phyloP scores from a whole-genome alignment of 352 stramenopile species.

The Pythium chondricola region DNA sequence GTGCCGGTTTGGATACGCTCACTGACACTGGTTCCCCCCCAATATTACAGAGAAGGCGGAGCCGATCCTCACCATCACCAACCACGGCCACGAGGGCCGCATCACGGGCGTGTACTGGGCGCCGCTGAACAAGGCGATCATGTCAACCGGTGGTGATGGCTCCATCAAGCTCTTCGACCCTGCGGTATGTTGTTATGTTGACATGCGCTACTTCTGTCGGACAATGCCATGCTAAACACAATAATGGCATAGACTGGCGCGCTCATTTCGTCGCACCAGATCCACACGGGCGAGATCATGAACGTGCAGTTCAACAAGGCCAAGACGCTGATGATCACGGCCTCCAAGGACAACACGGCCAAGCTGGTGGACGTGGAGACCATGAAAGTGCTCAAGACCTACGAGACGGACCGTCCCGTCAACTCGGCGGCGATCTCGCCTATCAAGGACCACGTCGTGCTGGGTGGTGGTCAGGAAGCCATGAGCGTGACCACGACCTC shows the following conservation, averaged over 20 bases:
- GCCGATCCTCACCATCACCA: slow-evolving; percentile 66
- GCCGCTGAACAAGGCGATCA: slow-evolving; percentile 82
- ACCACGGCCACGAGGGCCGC: slow-evolving; percentile 72
- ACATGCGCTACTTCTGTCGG: too few relatives aligned
- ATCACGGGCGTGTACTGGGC: slow-evolving; percentile 84
- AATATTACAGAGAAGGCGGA: slow-evolving; percentile 44
- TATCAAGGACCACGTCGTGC: slow-evolving; percentile 93
- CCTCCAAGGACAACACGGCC: slow-evolving; percentile 95
- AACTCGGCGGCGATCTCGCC: slow-evolving; percentile 98
- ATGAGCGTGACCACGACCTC: slow-evolving; percentile 97
- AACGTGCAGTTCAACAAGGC: slow-evolving; percentile 94
- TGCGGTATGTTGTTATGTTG: slow-evolving; percentile 13
- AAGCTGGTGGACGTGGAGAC: slow-evolving; percentile 96
- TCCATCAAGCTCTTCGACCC: slow-evolving; percentile 75
- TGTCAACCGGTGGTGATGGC: slow-evolving; percentile 82
- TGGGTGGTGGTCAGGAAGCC: slow-evolving; percentile 98
- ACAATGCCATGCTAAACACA: too few relatives aligned
- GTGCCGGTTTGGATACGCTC: too few relatives aligned
- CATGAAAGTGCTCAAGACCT: slow-evolving; percentile 96
- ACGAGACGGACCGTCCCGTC: slow-evolving; percentile 97
- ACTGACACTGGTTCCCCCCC: too few relatives aligned
- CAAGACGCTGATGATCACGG: slow-evolving; percentile 96
- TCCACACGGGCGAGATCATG: slow-evolving; percentile 97
- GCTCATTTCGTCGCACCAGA: slow-evolving; percentile 71
- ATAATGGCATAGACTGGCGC: slow-evolving; percentile 35